Evolutionary conservation across 164 flowering plant genomes (phyloP), one percentile per base, ranked within the genome.

Genomic region (Saururus chinensis): DNA sequence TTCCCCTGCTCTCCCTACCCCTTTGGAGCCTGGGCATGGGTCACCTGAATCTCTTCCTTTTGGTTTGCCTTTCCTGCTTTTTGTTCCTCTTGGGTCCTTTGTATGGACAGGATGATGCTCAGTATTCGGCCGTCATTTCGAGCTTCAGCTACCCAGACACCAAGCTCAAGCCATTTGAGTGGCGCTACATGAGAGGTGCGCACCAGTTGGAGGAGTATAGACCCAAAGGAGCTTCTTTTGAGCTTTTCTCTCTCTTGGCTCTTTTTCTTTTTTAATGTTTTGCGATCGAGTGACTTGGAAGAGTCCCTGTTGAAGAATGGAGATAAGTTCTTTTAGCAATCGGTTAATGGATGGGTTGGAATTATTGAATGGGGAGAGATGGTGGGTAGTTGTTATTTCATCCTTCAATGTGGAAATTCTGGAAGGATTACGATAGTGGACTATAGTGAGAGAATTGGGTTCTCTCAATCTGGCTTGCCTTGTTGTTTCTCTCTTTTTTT

Each of bases 171-270:
- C 91, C 91, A 48, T 89, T 65, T 62, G 78, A 75, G 0, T 82
- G 85, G 84, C 81, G 84, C 19, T 92, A 89, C 71, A 75, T 87
- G 51, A 80, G 95, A 92, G 91, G 98, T 92, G 53, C 24, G 21
- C 16, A 24, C 12, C 45, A 14, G 9, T 20, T 7, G 57, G 13
- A 20, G 19, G 23, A 4, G 1, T n/a, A n/a, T n/a, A n/a, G n/a
- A n/a, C n/a, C n/a, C 21, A 21, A 21, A 53, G 12, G 57, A 9
- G 57, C 57, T 54, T 13, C 24, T 9, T 21, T 54, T 54, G 9
- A 5, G 14, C 23, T 8, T 22, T 54, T 54, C 12, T 0, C 6
- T 24, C 58, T 55, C 21, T 55, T 23, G 13, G 10, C 19, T 14
- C 7, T 55, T 8, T 4, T 55, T 24, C 0, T 55, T 1, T 23